These are phyloP conservation scores for Yamadazyma friedrichii DNA, from an alignment of 1,139 yeast genomes.

Conservation along the genomic window DNA sequence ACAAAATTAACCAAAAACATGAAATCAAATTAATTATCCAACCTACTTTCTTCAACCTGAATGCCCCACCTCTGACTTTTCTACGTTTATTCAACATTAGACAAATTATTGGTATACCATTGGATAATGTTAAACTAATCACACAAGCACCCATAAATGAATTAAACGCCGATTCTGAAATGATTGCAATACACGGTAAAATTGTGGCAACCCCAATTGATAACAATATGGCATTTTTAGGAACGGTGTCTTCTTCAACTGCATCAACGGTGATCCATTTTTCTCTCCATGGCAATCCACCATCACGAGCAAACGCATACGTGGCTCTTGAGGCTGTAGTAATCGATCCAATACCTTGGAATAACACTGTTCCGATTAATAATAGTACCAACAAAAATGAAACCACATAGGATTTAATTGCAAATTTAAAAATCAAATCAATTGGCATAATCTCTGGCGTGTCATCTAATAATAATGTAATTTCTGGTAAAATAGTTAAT, in stretches of 20 bases:
- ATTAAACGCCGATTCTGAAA: slow-evolving; percentile 75
- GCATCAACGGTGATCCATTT: slow-evolving; percentile 67
- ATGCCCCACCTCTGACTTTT: slow-evolving; percentile 69
- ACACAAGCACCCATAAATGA: slow-evolving; percentile 90
- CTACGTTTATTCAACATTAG: slow-evolving; percentile 60
- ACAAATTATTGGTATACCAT: slow-evolving; percentile 71
- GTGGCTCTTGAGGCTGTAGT: slow-evolving; percentile 88
- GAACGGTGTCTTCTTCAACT: slow-evolving; percentile 56
- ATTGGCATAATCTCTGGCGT: slow-evolving; percentile 66
- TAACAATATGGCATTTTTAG: slow-evolving; percentile 68
- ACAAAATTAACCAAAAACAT: slow-evolving; percentile 58
- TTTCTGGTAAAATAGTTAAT: slow-evolving; percentile 67
- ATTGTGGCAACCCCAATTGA: slow-evolving; percentile 65
- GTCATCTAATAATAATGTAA: slow-evolving; percentile 52
- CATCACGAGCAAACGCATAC: slow-evolving; percentile 86
- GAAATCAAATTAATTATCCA: slow-evolving; percentile 62
- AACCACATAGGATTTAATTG: slow-evolving; percentile 66
- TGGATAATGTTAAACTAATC: slow-evolving; percentile 70
- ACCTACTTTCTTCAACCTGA: slow-evolving; percentile 64
- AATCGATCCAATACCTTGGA: slow-evolving; percentile 76
- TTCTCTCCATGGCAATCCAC: slow-evolving; percentile 71
- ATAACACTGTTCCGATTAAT: slow-evolving; percentile 67
- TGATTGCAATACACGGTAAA: slow-evolving; percentile 62
- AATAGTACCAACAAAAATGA: slow-evolving; percentile 66
- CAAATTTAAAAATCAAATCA: slow-evolving; percentile 63